Evolutionary conservation across 202 grass and related monocot genomes (phyloP), one percentile per base, ranked within the genome.

Genomic region (Zizania palustris): DNA sequence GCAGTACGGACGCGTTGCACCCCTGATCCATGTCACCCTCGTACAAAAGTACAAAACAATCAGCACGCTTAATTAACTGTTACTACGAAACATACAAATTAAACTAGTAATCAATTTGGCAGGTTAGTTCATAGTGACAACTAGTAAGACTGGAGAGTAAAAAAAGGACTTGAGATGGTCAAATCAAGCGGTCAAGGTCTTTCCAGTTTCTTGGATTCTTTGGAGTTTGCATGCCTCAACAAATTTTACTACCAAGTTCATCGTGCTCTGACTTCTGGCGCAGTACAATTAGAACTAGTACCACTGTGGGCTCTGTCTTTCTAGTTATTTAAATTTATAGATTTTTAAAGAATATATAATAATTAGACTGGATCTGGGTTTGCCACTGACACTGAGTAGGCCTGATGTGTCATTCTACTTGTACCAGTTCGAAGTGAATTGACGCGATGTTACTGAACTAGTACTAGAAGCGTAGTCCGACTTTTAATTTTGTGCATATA

Each of bases 1-100:
- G 73, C 67, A 96, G 58, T 2, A 84, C 74, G 10, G 81, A 84
- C 16, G 43, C 73, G 8, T 84, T 65, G 46, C 81, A 84, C 0
- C 81, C 81, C 73, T 77, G 51, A 19, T 36, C 9, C 38, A 67
- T 66, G 34, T n/a, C 45, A 74, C 3, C 5, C 3, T 54, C 16
- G n/a, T 49, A 55, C 0, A 20, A 55, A 55, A 55, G 3, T 2
- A 54, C 51, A 20, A 55, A 55, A 55, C 51, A 20, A 55, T 55
- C 4, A 55, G n/a, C 51, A 55, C 51, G 16, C 19, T 55, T 16
- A 55, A 20, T 55, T 19, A 18, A 12, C 9, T 16, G 48, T 51
- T 51, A n/a, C 48, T 51, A n/a, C 48, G 2, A 15, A 16, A 16
- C 15, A 51, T 51, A 51, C 48, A 51, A 6, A n/a, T 42, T 42